Evolutionary conservation across 495 filamentous ascomycete species (phyloP).

Genomic region (Wilcoxina mikolae): DNA sequence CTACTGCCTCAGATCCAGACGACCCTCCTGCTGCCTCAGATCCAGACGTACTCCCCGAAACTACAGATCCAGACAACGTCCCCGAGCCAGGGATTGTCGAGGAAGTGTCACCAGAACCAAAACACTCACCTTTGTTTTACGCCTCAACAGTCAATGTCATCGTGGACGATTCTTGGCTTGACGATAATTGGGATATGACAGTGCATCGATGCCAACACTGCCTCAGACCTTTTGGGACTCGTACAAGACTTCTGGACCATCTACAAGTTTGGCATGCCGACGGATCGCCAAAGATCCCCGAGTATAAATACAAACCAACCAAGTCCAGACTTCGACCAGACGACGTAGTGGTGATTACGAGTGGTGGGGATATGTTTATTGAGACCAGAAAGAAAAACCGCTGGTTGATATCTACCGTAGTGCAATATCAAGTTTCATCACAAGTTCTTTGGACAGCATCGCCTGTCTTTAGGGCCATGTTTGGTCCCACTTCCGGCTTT

Average conservation of each 20-base stretch:
- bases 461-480: constrained; percentile 13
- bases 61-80: too few species aligned
- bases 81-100: too few species aligned
- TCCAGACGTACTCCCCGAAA: too few species aligned
- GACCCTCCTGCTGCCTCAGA: too few species aligned
- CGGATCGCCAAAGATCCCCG: background rate
- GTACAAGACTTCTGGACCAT: background rate
- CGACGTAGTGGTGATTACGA: background rate
- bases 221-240: background rate
- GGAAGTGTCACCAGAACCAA: too few species aligned
- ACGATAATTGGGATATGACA: background rate
- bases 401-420: too few species aligned
- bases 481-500: constrained; percentile 11
- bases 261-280: background rate
- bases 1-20: too few species aligned
- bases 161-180: too few species aligned
- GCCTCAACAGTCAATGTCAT: too few species aligned
- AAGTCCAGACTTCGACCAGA: background rate
- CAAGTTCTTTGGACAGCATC: constrained; percentile 10
- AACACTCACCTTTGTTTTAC: too few species aligned
- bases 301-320: background rate
- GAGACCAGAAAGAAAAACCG: background rate
- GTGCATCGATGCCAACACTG: background rate
- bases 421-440: constrained; percentile 1
- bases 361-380: background rate